phyloP scores from a whole-genome alignment of 768 basidiomycete genomes.

The Leccinum aurantiacum region DNA sequence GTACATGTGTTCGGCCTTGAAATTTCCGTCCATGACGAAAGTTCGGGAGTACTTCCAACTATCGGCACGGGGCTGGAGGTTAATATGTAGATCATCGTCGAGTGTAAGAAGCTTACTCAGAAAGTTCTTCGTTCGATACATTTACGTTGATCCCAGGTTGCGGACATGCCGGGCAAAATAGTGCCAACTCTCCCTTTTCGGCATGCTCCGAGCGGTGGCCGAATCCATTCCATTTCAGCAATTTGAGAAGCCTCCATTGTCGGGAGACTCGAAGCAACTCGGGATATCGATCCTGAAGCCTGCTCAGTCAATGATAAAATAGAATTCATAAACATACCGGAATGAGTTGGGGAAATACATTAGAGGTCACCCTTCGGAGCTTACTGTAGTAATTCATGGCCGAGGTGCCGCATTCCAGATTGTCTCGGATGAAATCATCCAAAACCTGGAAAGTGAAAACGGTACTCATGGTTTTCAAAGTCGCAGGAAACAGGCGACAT shows the following conservation, averaged over 20 bases:
- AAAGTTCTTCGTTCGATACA: background rate
- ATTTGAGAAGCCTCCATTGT: slow-evolving; percentile 21
- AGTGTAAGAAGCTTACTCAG: too few relatives aligned
- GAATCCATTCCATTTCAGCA: slow-evolving; percentile 21
- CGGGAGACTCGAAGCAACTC: slow-evolving; percentile 17
- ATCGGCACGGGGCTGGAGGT: too few relatives aligned
- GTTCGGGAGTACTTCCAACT: too few relatives aligned
- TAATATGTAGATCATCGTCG: too few relatives aligned
- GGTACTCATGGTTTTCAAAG: too few relatives aligned
- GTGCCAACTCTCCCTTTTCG: background rate
- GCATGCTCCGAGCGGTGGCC: background rate
- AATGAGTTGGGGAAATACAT: slow-evolving; percentile 1
- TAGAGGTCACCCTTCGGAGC: background rate
- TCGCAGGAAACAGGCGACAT: too few relatives aligned
- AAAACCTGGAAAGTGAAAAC: too few relatives aligned
- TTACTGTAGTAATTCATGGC: slow-evolving; percentile 9
- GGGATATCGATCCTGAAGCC: slow-evolving; percentile 13
- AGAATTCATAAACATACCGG: background rate
- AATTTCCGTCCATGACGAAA: too few relatives aligned
- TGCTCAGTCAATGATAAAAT: too few relatives aligned
- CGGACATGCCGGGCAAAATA: slow-evolving; percentile 30
- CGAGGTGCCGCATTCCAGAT: slow-evolving; percentile 19
- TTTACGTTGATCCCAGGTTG: slow-evolving; percentile 9
- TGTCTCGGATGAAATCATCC: background rate
- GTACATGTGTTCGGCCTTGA: background rate